Evolutionary conservation across 306 rosid genomes (phyloP), one percentile per base, ranked within the genome.

Genomic region (Pterocarpus macrocarpus): DNA sequence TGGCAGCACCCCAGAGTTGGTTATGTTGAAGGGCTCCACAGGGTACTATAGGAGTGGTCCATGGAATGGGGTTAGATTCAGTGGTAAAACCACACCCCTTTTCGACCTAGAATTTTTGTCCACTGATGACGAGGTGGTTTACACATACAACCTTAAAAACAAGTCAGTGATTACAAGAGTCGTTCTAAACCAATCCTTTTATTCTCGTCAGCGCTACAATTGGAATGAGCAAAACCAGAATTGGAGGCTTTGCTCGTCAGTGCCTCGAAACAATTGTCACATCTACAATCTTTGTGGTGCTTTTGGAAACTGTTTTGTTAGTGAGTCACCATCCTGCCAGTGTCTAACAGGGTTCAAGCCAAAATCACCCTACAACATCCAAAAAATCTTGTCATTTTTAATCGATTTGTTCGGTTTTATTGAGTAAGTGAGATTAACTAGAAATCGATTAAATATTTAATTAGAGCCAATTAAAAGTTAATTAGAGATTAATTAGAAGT

Each of bases 301-400:
- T 1, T 70, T 75, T 79, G 85, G 85, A 8, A 55, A 81, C 49
- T 88, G 88, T 63, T 55, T 36, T 1, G 57, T 13, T 5, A 52
- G 13, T 8, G 70, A 35, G 3, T 10, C 66, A 6, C 85, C 82
- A 4, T n/a, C 56, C 2, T 86, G 88, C 53, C 72, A 75, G 45
- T 88, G 89, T 55, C 67, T 86, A 59, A 15, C 44, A 5, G 89
- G 88, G 5, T 88, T 86, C 69, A 9, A 49, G 62, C 83, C 88
- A 0, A 66, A 53, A 56, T 84, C 85, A 49, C n/a, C 55, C 6
- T 1, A 7, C 6, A 5, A 43, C 8, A 22, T 22, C 28, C 1
- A 1, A 22, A 22, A 22, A 22, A 22, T 22, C 28, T 22, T 22
- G 28, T 22, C 28, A 22, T 22, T 22, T 22, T 22, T 22, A 22